Evolutionary conservation across 192 early-diverging fungal genomes (phyloP).

Genomic region (Backusella circina): DNA sequence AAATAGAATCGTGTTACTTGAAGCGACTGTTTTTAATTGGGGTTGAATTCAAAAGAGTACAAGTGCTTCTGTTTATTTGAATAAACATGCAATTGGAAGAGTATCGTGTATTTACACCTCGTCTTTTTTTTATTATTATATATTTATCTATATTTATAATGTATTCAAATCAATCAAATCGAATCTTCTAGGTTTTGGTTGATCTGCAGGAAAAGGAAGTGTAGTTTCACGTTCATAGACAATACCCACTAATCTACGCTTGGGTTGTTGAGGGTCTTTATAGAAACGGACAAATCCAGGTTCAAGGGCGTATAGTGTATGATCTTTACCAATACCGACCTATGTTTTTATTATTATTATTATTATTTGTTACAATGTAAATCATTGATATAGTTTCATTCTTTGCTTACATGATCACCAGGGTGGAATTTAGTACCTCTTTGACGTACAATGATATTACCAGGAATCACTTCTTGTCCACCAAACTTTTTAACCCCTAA

Average conservation of each 20-base stretch:
- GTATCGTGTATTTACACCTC: background rate
- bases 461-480: slow-evolving; percentile 67
- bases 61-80: no score
- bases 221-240: slow-evolving; percentile 56
- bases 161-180: slow-evolving; percentile 55
- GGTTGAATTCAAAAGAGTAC: no score
- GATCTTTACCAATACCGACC: slow-evolving; percentile 74
- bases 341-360: slow-evolving; percentile 3
- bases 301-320: slow-evolving; percentile 68
- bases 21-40: background rate
- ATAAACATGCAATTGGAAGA: no score
- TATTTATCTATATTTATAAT: slow-evolving; percentile 21
- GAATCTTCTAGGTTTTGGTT: slow-evolving; percentile 68
- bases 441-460: slow-evolving; percentile 81
- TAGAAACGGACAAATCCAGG: slow-evolving; percentile 78
- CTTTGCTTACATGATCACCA: slow-evolving; percentile 63
- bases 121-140: background rate
- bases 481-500: slow-evolving; percentile 77
- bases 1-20: background rate
- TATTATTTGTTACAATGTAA: no score
- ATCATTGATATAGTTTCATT: background rate
- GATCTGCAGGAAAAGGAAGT: slow-evolving; percentile 56
- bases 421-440: slow-evolving; percentile 76
- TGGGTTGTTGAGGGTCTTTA: slow-evolving; percentile 54
- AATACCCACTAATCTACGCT: slow-evolving; percentile 67